Evolutionary conservation across 805 yeast genomes (phyloP), one percentile per base, ranked within the genome.

Genomic region (Candida qinlingensis): DNA sequence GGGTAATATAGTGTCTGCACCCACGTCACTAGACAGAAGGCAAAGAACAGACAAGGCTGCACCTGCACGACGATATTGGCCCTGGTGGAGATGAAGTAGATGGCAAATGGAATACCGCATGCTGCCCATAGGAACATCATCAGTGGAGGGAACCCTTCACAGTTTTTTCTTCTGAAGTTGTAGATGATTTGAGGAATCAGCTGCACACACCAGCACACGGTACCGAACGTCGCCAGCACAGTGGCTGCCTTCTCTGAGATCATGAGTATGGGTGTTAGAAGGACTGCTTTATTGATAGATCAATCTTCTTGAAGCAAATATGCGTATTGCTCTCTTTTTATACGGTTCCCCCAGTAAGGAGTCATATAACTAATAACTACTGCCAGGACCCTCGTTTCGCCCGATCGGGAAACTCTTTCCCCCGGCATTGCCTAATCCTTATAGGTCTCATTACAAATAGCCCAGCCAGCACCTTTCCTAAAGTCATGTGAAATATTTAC

Each of bases 201-300:
- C 67, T 92, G 97, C 54, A 91, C 70, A 65, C 97, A 91, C 97
- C 97, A 92, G 49, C 87, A 75, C 2, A 91, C 81, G 0, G 98
- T 92, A 6, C 96, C 97, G 2, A 87, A 73, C 10, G 96, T 90
- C 2, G 89, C 97, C 47, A 89, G 72, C 6, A 84, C 89, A 44
- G 85, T 87, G 13, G 87, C 77, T 1, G 87, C 88, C 48, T 54
- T 59, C 26, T 61, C 65, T 27, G 57, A 54, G 36, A 61, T 57
- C 62, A 61, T 60, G 19, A 19, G 19, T 19, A 3, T 19, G 19
- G 3, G 19, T 19, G 2, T 19, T 19, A 19, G 19, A 19, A 19
- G 19, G 19, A 19, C 19, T 19, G 19, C 3, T 19, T 19, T 19
- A 19, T 19, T 19, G 19, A 19, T 19, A 19, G 19, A 19, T 19